Base-by-base conservation (phyloP, 2,329 filamentous ascomycete genomes). In the Ophiostoma tasmaniense region DNA sequence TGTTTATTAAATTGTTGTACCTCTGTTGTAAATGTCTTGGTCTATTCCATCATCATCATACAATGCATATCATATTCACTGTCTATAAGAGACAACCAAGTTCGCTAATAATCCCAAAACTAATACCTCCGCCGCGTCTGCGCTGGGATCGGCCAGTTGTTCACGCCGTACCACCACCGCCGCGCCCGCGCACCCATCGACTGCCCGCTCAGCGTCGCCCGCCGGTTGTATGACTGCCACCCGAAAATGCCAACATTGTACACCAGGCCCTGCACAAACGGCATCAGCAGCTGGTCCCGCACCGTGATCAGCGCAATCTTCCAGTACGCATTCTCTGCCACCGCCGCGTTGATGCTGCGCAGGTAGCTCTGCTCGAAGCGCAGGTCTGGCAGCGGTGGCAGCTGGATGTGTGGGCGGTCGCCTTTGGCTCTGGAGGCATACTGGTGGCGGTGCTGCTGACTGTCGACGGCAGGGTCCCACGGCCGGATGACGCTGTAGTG, bases 351-450 rank as follows among this genome's bases (percentile, higher is more conserved):
- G 74, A 99, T 90, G 80, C 93, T 96, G 74, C 91, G 90, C 68
- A 99, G 85, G 79, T 99, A 99, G 83, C 93, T 97, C 84, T 99
- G 95, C 81, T 99, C 95, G 80, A 98, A 98, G 61, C 95, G 87
- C 73, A 99, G 82, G 80, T 99, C 95, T 3, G 93, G 93, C 76
- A 97, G 85, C 10, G 87, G 86, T 37, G 85, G 86, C 68, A 89
- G 80, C 55, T 80, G 78, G 45, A 79, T 78, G 64, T 76, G 75
- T n/a, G 65, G 81, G 82, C 67, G 68, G 13, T 25, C 59, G 37
- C 13, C 37, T 2, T 28, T 10, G 17, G 25, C 39, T 11, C 37
- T 25, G n/a, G 55, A 61, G 14, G 22, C 17, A 55, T 14, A 17
- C 30, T 30, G 13, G 52, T 20, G 52, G 25, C 13, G 33, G 64